Evolutionary conservation across 2,329 filamentous ascomycete genomes (phyloP), one percentile per base, ranked within the genome.

Genomic region (Trichothecium sympodiale): DNA sequence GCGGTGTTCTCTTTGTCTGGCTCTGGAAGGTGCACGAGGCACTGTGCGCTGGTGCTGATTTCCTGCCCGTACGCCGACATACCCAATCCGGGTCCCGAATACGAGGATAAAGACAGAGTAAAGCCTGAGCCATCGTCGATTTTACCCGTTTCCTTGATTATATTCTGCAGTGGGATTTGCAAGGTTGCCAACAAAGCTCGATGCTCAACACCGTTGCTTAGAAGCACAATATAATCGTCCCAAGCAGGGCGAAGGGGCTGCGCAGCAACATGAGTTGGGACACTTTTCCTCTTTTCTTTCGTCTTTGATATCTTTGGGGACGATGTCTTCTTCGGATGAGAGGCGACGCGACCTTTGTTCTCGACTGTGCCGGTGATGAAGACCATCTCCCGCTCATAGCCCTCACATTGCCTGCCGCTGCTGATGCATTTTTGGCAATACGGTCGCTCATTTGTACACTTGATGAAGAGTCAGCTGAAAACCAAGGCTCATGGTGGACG

Each of bases 371-470:
- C 71, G 28, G 73, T 68, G 50, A 81, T 77, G 54, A 81, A 81
- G 38, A 79, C 67, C 13, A 68, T 69, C 48, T 78, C 68, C 28
- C 71, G 62, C 47, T 77, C 67, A 51, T 81, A 82, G 28, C 77
- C 77, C 32, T 67, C 67, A 46, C 77, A 81, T 38, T 65, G 53
- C 31, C 73, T 61, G 16, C 72, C 71, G 45, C 66, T 70, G 45
- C 68, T 62, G 38, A 64, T 57, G 50, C 77, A 81, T 49, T 77
- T 78, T 37, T 64, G 65, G 51, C 77, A 81, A 27, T 61, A 59
- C 2, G 77, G 77, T 4, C 68, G 66, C 39, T 71, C 65, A 43
- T 77, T 74, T 54, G 77, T 77, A 51, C 77, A 80, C 71, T n/a
- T 77, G 44, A 31, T 31, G 29, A 17, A 29, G 9, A 27, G 32